A percentile compares a stretch with the other conserved stretches of the same genome.
Evolutionary conservation across 2,329 filamentous ascomycete genomes (phyloP).

Genomic region (Metarhizium guizhouense): DNA sequence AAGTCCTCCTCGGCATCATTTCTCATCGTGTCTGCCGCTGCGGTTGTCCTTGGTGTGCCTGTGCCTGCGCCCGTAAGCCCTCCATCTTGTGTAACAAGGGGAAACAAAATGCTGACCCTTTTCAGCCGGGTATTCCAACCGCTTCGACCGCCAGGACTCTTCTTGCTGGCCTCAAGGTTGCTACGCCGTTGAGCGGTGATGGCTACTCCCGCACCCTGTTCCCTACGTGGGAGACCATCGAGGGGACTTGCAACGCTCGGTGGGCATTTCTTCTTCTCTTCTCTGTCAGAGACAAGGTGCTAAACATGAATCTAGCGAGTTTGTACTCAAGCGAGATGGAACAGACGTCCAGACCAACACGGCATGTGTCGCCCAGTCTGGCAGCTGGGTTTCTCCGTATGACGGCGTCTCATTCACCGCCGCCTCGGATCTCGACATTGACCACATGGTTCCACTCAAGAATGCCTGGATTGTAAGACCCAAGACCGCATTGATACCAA

Average conservation of each 20-base stretch:
- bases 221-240: slow-evolving; percentile 60
- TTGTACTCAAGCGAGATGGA: slow-evolving; percentile 67
- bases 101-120: not conserved
- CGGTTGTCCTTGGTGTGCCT: not conserved
- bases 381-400: slow-evolving; percentile 63
- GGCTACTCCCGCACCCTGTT: slow-evolving; percentile 60
- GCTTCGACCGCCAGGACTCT: slow-evolving; percentile 45
- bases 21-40: not conserved
- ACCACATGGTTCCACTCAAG: slow-evolving; percentile 73
- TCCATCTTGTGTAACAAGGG: not conserved
- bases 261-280: slow-evolving; percentile 13
- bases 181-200: slow-evolving; percentile 40
- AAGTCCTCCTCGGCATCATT: not conserved
- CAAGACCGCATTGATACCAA: not conserved
- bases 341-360: slow-evolving; percentile 47
- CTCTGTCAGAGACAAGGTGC: not conserved
- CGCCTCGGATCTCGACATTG: slow-evolving; percentile 67
- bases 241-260: slow-evolving; percentile 61
- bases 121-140: slow-evolving; percentile 53
- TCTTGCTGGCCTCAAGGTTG: slow-evolving; percentile 50
- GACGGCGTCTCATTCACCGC: slow-evolving; percentile 63
- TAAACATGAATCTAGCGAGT: slow-evolving; percentile 36
- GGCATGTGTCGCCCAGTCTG: slow-evolving; percentile 54
- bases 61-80: not conserved
- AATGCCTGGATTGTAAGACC: slow-evolving; percentile 64